Evolutionary conservation across 192 early-diverging fungal genomes (phyloP), one percentile per base, ranked within the genome.

Genomic region (Allomyces macrogynus): DNA sequence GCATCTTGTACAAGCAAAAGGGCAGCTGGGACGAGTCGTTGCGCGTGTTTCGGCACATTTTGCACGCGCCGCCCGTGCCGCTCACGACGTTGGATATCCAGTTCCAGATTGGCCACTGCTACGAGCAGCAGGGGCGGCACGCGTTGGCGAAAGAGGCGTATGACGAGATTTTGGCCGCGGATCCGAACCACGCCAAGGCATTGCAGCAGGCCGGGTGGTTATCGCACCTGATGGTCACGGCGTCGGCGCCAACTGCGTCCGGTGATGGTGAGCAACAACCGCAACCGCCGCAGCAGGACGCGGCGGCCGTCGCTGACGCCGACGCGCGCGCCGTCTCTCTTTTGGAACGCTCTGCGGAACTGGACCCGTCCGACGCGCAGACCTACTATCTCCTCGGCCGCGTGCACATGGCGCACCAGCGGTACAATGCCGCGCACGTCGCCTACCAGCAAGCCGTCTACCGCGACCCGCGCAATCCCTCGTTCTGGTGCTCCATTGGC

Each of bases 401-500:
- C 20, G 93, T 92, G 69, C 90, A 94, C 70, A 99, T 99, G 94
- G 82, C 87, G 8, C 88, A 93, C 77, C 85, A 87, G 68, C 91
- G 93, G 64, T 91, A 85, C 76, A 91, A 86, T 72, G 89, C 92
- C 69, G 96, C 96, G 0, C 97, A 97, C 76, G 89, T 95, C 66
- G 89, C 90, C 0, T 99, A 97, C 72, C 94, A 99, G 77, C 90
- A 95, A 70, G 94, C 94, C 11, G 93, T 99, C 7, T 85, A 91
- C 70, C 84, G 87, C 43, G 94, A 99, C 73, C 87, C 85, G 16
- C 83, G 85, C 62, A 96, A 97, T 67, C 93, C 94, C 10, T 90
- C 86, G 10, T 96, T 96, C 71, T 99, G 96, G 96, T 95, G 92
- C 73, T 95, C 93, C 1, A 99, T 99, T 68, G 96, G 96, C 62